Conservation (phyloP, 2,329 filamentous ascomycete species). For the Xylaria sp. region DNA sequence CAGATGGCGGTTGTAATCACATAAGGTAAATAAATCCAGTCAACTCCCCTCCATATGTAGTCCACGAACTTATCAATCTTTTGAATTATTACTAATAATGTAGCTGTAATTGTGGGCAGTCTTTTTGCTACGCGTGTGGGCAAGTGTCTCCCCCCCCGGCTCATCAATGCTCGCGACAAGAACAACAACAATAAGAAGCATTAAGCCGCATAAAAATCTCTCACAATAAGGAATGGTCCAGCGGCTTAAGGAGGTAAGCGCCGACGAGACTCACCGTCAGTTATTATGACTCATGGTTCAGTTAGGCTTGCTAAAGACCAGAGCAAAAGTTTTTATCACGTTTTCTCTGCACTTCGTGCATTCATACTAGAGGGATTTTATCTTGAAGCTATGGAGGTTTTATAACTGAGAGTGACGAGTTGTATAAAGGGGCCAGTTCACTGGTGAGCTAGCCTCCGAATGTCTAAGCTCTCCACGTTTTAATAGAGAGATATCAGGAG, state of each 20-base stretch:
- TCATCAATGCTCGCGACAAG: too few relatives aligned
- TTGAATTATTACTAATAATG: conserved; percentile 13
- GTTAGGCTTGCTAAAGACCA: neutral
- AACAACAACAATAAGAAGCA: neutral
- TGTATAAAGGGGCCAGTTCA: neutral
- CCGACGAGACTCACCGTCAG: neutral
- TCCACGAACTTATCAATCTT: neutral
- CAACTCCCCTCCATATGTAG: neutral
- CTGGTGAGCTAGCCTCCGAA: neutral
- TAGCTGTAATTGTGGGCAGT: conserved; percentile 39
- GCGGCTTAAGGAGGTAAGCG: neutral
- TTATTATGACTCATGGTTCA: too few relatives aligned
- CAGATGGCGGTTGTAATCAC: conserved; percentile 35
- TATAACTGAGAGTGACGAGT: neutral
- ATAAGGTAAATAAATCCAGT: conserved; percentile 31
- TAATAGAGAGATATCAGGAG: neutral
- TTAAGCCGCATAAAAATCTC: neutral
- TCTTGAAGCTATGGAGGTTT: neutral
- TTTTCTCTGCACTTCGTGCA: neutral
- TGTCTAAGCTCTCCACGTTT: neutral
- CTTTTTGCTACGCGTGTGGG: conserved; percentile 40
- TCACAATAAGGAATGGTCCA: neutral
- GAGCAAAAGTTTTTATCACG: neutral
- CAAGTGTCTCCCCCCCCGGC: too few relatives aligned
- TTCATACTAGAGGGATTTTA: neutral